Evolutionary conservation across 2,329 filamentous ascomycete species (phyloP).

Genomic region (Botrytis fabae): DNA sequence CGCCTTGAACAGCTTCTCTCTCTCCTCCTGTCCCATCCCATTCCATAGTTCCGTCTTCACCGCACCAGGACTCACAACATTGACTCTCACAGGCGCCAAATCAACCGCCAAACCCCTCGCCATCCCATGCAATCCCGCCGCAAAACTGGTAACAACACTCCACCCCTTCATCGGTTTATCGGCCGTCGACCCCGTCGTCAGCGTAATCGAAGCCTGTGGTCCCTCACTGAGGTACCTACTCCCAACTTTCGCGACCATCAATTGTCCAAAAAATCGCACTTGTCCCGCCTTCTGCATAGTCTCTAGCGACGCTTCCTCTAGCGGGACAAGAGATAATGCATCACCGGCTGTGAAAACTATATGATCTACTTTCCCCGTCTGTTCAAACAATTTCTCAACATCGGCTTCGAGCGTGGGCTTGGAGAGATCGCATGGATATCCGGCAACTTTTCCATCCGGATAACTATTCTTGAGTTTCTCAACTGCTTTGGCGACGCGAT

Average conservation of each 20-base stretch:
- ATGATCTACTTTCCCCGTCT: slow-evolving; percentile 31
- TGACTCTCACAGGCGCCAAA: slow-evolving; percentile 63
- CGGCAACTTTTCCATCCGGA: slow-evolving; percentile 23
- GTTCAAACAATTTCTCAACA: slow-evolving; percentile 48
- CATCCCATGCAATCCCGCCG: slow-evolving; percentile 54
- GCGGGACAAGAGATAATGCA: slow-evolving; percentile 8
- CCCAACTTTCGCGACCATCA: slow-evolving; percentile 35
- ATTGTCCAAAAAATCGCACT: slow-evolving; percentile 34
- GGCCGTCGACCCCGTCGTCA: slow-evolving; percentile 30
- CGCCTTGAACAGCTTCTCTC: slow-evolving; percentile 36
- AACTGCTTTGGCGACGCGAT: slow-evolving; percentile 25
- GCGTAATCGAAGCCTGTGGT: slow-evolving; percentile 28
- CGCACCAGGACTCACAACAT: slow-evolving; percentile 58
- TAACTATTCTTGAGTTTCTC: slow-evolving; percentile 25
- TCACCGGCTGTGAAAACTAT: slow-evolving; percentile 38
- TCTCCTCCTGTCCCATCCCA: slow-evolving; percentile 41
- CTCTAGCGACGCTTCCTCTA: slow-evolving; percentile 27
- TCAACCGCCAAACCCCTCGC: slow-evolving; percentile 60
- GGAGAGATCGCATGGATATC: slow-evolving; percentile 34
- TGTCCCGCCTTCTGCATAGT: slow-evolving; percentile 30
- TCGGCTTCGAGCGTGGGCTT: slow-evolving; percentile 29
- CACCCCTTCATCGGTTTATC: slow-evolving; percentile 41
- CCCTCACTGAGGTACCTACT: slow-evolving; percentile 27
- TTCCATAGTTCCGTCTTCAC: slow-evolving; percentile 52
- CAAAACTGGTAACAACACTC: slow-evolving; percentile 50